These are phyloP conservation scores for Imleria badia DNA, from an alignment of 768 basidiomycete genomes.

Conservation along the genomic window DNA sequence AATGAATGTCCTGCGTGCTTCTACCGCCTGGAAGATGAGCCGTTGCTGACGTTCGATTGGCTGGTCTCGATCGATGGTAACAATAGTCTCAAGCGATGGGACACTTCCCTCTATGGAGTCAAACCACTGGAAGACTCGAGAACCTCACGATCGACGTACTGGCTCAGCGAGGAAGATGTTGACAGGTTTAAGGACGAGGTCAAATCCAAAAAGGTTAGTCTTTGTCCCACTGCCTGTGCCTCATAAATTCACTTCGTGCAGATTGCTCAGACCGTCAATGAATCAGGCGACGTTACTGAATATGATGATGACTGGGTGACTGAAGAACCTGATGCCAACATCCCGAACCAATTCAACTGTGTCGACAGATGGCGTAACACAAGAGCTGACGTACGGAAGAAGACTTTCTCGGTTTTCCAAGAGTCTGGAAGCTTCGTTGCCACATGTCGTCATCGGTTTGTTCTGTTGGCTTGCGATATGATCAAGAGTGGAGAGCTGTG, in stretches of 20 bases:
- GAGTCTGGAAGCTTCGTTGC: neutral
- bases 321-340: no score
- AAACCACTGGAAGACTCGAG: neutral
- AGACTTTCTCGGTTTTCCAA: neutral
- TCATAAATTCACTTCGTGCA: no score
- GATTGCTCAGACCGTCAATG: no score
- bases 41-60: neutral
- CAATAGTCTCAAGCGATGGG: neutral
- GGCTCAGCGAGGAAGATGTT: neutral
- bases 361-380: neutral
- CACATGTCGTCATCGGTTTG: neutral
- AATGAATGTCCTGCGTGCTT: slow-evolving; percentile 15
- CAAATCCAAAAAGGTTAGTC: no score
- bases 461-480: neutral
- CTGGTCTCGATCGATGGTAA: slow-evolving; percentile 8
- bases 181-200: neutral
- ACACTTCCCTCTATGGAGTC: neutral
- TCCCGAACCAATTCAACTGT: neutral
- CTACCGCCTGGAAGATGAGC: slow-evolving; percentile 8
- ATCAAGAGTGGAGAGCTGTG: slow-evolving; percentile 1
- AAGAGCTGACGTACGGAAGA: neutral
- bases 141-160: neutral
- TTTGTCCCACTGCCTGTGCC: no score
- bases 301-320: no score
- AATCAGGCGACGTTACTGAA: no score